phyloP scores from a whole-genome alignment of 768 basidiomycete genomes.

The Phanerodontia chrysosporium region DNA sequence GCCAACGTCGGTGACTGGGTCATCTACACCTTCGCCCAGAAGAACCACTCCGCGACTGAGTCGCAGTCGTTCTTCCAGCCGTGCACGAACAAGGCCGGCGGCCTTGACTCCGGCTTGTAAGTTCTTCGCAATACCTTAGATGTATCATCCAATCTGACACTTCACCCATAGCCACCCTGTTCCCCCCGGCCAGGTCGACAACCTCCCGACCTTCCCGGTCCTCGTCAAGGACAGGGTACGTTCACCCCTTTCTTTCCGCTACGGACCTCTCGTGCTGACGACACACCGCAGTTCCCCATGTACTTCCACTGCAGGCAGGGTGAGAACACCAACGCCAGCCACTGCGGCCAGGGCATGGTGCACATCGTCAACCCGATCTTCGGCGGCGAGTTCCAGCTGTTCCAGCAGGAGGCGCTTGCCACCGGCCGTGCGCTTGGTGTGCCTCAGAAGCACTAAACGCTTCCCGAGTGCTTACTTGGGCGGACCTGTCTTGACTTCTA shows the following conservation, averaged over 20 bases:
- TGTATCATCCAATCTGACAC: too few relatives aligned
- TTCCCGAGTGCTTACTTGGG: background rate
- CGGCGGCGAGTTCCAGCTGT: slow-evolving; percentile 37
- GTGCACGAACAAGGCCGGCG: slow-evolving; percentile 18
- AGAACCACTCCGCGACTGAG: slow-evolving; percentile 29
- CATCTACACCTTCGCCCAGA: slow-evolving; percentile 22
- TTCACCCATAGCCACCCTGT: slow-evolving; percentile 21
- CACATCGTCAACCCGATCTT: slow-evolving; percentile 27
- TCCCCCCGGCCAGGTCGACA: slow-evolving; percentile 1
- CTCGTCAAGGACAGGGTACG: slow-evolving; percentile 22
- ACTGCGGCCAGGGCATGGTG: slow-evolving; percentile 27
- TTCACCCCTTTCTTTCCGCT: background rate
- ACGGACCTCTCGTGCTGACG: background rate
- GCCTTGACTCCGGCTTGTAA: slow-evolving; percentile 29
- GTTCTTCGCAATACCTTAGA: too few relatives aligned
- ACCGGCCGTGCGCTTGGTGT: slow-evolving; percentile 27
- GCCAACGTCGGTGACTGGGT: slow-evolving; percentile 21
- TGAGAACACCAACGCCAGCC: slow-evolving; percentile 6
- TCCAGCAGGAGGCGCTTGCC: slow-evolving; percentile 49
- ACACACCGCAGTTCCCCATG: slow-evolving; percentile 11
- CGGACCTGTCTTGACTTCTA: background rate
- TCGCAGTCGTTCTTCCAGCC: slow-evolving; percentile 22
- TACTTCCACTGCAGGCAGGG: slow-evolving; percentile 25
- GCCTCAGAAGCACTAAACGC: background rate
- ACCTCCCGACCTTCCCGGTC: slow-evolving; percentile 17